Evolutionary conservation across 2,329 filamentous ascomycete species (phyloP).

Genomic region (Rasamsonia emersonii): DNA sequence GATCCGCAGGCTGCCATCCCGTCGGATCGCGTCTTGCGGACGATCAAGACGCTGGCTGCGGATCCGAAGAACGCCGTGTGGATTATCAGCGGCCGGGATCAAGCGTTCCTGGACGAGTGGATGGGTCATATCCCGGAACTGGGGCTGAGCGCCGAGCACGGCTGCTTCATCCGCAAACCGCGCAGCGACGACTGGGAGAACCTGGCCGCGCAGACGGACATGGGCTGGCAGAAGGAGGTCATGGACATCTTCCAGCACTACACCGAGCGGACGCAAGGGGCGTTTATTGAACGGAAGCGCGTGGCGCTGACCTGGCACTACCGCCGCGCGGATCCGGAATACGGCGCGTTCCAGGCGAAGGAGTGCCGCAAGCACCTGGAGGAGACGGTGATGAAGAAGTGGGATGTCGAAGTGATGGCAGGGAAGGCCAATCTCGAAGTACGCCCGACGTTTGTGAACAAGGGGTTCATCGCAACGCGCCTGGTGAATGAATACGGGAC

Average conservation of each 20-base stretch:
- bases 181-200: slow-evolving; percentile 75
- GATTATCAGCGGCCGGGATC: slow-evolving; percentile 95
- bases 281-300: slow-evolving; percentile 88
- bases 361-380: slow-evolving; percentile 79
- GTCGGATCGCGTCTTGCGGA: slow-evolving; percentile 71
- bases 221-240: slow-evolving; percentile 86
- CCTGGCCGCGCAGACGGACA: slow-evolving; percentile 74
- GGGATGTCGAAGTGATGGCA: slow-evolving; percentile 92
- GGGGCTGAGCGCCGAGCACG: slow-evolving; percentile 94
- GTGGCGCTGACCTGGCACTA: slow-evolving; percentile 98
- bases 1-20: slow-evolving; percentile 86
- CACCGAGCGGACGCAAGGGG: slow-evolving; percentile 77
- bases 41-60: slow-evolving; percentile 67
- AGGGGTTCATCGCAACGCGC: slow-evolving; percentile 85
- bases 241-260: slow-evolving; percentile 78
- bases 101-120: slow-evolving; percentile 81
- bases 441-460: slow-evolving; percentile 94
- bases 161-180: slow-evolving; percentile 85
- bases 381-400: slow-evolving; percentile 63
- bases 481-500: slow-evolving; percentile 65
- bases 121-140: slow-evolving; percentile 83
- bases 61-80: slow-evolving; percentile 85
- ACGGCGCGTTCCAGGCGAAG: slow-evolving; percentile 67
- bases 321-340: slow-evolving; percentile 78
- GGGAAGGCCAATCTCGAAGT: slow-evolving; percentile 97